Evolutionary conservation across 2,329 filamentous ascomycete species (phyloP).

Genomic region (Fusarium staphyleae): DNA sequence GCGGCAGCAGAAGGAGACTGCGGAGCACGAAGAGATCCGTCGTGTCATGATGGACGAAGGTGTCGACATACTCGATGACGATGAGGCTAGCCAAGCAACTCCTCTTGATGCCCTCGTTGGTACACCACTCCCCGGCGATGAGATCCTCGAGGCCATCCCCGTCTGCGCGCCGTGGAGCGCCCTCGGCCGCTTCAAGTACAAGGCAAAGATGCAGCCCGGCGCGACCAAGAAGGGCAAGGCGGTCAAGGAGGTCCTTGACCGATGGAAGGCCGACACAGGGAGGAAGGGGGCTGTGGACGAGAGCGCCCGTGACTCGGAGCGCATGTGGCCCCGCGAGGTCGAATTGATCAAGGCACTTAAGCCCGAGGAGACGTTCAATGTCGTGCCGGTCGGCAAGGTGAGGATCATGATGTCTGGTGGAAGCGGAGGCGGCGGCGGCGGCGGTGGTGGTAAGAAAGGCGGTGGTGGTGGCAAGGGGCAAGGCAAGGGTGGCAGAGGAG

Average conservation of each 20-base stretch:
- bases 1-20: constrained; percentile 75
- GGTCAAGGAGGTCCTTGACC: constrained; percentile 84
- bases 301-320: constrained; percentile 68
- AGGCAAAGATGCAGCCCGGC: constrained; percentile 92
- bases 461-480: constrained; percentile 45
- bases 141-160: constrained; percentile 73
- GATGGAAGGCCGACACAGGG: constrained; percentile 73
- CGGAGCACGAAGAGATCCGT: constrained; percentile 76
- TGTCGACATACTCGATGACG: constrained; percentile 65
- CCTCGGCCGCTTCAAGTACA: constrained; percentile 81
- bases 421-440: constrained; percentile 50
- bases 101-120: constrained; percentile 77
- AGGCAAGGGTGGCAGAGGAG: constrained; percentile 47
- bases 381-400: constrained; percentile 80
- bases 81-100: constrained; percentile 60
- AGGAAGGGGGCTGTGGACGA: constrained; percentile 69
- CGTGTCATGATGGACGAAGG: constrained; percentile 66
- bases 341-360: constrained; percentile 84
- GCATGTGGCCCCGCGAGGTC: constrained; percentile 85
- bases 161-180: constrained; percentile 72
- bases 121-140: constrained; percentile 79
- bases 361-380: constrained; percentile 81
- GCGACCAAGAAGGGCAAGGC: constrained; percentile 92
- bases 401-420: constrained; percentile 77
- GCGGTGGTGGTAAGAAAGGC: constrained; percentile 51